Conservation (phyloP, 768 basidiomycete genomes). For the Rhodotorula graminis region DNA sequence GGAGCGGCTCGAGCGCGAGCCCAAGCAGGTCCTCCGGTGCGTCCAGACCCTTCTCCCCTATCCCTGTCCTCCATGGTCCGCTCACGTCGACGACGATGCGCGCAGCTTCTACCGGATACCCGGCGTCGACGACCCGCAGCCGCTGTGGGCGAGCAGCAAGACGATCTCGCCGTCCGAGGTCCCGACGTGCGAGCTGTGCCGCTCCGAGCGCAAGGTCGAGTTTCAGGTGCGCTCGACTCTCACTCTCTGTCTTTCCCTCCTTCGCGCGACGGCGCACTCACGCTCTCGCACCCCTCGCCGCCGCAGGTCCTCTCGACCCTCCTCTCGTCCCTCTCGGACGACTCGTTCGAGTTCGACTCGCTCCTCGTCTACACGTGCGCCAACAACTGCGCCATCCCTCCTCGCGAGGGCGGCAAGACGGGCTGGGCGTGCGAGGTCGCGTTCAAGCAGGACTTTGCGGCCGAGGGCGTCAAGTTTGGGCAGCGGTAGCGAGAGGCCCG, state of each 20-base stretch:
- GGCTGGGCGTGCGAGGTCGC: slow-evolving; percentile 36
- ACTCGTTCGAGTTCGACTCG: slow-evolving; percentile 36
- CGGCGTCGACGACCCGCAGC: slow-evolving; percentile 26
- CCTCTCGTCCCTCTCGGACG: slow-evolving; percentile 32
- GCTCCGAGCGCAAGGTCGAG: slow-evolving; percentile 32
- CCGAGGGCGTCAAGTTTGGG: slow-evolving; percentile 34
- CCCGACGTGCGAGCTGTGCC: slow-evolving; percentile 27
- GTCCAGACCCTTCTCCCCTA: background rate
- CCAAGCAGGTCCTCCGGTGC: slow-evolving; percentile 41
- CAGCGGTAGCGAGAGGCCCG: background rate
- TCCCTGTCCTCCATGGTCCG: background rate
- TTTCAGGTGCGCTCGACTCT: slow-evolving; percentile 35
- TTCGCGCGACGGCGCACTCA: too few species aligned
- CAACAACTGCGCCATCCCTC: slow-evolving; percentile 25
- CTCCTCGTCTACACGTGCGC: slow-evolving; percentile 40
- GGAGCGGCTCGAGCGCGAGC: slow-evolving; percentile 38
- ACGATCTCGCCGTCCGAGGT: slow-evolving; percentile 15
- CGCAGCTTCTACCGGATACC: slow-evolving; percentile 38
- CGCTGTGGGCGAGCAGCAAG: slow-evolving; percentile 17
- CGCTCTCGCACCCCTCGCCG: background rate
- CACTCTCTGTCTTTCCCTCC: too few species aligned
- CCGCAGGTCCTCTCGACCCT: slow-evolving; percentile 38
- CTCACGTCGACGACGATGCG: too few species aligned
- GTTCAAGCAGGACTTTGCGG: slow-evolving; percentile 36
- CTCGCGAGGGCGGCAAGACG: slow-evolving; percentile 4